These are phyloP conservation scores for Linderina pennispora DNA, from an alignment of 192 early-diverging fungal species.

Conservation along the genomic window DNA sequence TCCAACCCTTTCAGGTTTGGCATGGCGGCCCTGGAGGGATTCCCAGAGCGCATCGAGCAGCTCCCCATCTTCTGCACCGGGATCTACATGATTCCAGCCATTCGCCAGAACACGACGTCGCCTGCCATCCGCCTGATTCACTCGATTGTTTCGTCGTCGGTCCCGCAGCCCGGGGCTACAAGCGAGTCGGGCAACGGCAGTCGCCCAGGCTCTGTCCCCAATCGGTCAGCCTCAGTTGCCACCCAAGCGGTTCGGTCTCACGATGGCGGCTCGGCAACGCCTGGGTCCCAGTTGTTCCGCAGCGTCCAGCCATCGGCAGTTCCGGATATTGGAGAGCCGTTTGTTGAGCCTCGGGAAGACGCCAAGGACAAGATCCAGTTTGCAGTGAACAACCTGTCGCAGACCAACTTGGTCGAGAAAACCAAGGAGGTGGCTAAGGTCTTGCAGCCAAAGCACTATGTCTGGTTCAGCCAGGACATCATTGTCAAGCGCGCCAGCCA, in stretches of 20 bases:
- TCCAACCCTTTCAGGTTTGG: conserved; percentile 90
- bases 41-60: conserved; percentile 75
- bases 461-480: conserved; percentile 96
- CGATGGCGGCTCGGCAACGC: neutral
- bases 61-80: conserved; percentile 87
- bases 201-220: conserved; percentile 1
- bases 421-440: conserved; percentile 57
- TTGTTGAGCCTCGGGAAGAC: conserved; percentile 38
- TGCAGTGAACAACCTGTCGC: conserved; percentile 92
- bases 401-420: conserved; percentile 78
- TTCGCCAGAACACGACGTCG: conserved; percentile 57
- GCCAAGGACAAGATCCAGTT: conserved; percentile 93
- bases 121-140: conserved; percentile 33
- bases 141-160: conserved; percentile 18
- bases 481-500: conserved; percentile 93
- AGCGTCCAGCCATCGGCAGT: conserved; percentile 32
- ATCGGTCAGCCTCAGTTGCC: neutral
- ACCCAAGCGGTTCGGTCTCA: too few relatives aligned
- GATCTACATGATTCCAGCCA: conserved; percentile 74
- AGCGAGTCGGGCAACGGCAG: conserved; percentile 1
- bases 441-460: conserved; percentile 62
- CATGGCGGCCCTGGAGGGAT: conserved; percentile 75
- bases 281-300: conserved; percentile 9
- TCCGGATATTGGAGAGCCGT: conserved; percentile 21
- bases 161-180: conserved; percentile 24